Conservation (phyloP, 2,329 filamentous ascomycete genomes). For the Cryphonectria carpinicola region DNA sequence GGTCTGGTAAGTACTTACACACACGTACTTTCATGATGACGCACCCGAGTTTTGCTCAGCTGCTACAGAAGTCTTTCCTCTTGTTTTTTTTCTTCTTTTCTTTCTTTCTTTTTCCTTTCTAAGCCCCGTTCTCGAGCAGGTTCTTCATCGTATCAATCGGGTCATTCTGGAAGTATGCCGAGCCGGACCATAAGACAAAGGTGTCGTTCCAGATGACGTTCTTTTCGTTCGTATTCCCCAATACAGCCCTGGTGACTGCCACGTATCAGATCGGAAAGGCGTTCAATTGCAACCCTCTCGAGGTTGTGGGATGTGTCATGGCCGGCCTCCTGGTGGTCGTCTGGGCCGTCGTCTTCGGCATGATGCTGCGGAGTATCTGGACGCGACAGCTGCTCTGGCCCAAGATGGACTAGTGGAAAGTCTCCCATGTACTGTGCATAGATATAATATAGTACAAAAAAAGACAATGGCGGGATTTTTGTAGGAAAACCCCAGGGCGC, state of each 20-base stretch:
- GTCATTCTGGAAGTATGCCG: slow-evolving; percentile 71
- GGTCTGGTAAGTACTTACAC: slow-evolving; percentile 55
- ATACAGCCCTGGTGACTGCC: slow-evolving; percentile 73
- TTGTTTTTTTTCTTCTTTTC: neutral
- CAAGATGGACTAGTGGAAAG: slow-evolving; percentile 23
- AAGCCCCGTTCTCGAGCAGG: slow-evolving; percentile 1
- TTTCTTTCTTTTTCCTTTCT: neutral
- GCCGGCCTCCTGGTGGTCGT: slow-evolving; percentile 66
- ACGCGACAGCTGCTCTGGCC: slow-evolving; percentile 58
- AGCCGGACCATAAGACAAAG: slow-evolving; percentile 49
- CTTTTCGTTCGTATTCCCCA: slow-evolving; percentile 83
- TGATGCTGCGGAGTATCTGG: slow-evolving; percentile 72
- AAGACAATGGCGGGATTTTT: neutral
- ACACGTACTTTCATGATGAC: neutral
- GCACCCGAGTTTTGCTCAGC: neutral
- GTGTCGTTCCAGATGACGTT: slow-evolving; percentile 84
- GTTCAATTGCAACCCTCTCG: slow-evolving; percentile 61
- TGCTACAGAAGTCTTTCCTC: neutral
- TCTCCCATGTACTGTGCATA: neutral
- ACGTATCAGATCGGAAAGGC: slow-evolving; percentile 72
- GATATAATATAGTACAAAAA: neutral
- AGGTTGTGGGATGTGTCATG: slow-evolving; percentile 70
- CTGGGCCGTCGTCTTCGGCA: slow-evolving; percentile 69
- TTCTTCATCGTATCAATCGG: slow-evolving; percentile 83
- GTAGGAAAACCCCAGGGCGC: neutral